These are phyloP conservation scores for Gleditsia sinensis DNA, from an alignment of 306 rosid genomes.

Conservation along the genomic window DNA sequence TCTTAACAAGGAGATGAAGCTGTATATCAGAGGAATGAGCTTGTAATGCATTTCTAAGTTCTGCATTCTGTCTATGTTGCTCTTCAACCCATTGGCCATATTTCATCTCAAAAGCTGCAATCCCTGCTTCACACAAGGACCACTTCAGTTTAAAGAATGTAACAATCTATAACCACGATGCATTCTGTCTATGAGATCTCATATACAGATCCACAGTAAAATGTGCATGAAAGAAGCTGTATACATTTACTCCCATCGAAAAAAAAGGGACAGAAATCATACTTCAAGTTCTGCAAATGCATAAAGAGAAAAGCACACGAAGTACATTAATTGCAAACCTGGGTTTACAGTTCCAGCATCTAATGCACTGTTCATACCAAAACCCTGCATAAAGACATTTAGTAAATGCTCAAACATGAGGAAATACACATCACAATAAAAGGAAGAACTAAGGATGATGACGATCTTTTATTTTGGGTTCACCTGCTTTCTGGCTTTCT, in stretches of 20 bases:
- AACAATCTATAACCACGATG: slow-evolving; percentile 22
- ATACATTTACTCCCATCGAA: background rate
- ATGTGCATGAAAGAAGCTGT: background rate
- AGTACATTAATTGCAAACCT: slow-evolving; percentile 50
- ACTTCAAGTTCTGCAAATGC: background rate
- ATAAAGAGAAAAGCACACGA: background rate
- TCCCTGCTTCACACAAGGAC: slow-evolving; percentile 49
- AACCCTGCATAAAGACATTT: slow-evolving; percentile 53
- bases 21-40: slow-evolving; percentile 55
- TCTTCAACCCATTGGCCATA: slow-evolving; percentile 86
- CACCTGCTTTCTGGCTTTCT: slow-evolving; percentile 72
- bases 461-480: slow-evolving; percentile 1
- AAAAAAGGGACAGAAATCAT: background rate
- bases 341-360: slow-evolving; percentile 57
- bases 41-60: slow-evolving; percentile 79
- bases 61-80: slow-evolving; percentile 60
- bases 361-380: slow-evolving; percentile 39
- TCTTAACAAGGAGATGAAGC: slow-evolving; percentile 64
- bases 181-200: no score
- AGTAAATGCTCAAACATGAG: slow-evolving; percentile 3
- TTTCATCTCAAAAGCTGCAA: slow-evolving; percentile 76
- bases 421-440: background rate
- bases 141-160: slow-evolving; percentile 14
- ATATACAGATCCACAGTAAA: background rate
- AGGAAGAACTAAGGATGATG: background rate